Evolutionary conservation across 306 rosid species (phyloP).

Genomic region (Castanea crenata): DNA sequence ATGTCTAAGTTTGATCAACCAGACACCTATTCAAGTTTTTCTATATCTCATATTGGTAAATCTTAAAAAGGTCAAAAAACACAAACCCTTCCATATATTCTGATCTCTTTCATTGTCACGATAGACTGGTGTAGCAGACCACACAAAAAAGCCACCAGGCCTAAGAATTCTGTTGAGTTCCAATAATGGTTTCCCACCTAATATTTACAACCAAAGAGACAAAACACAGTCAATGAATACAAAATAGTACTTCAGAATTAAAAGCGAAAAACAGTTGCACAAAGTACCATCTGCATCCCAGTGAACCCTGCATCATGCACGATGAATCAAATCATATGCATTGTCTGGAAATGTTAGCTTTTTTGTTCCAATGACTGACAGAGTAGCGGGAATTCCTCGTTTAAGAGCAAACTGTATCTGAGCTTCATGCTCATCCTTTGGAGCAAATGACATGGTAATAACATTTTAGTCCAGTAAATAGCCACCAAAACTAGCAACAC

Average conservation of each 20-base stretch:
- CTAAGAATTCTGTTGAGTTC: constrained; percentile 94
- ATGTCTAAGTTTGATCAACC: constrained; percentile 14
- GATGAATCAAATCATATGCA: constrained; percentile 85
- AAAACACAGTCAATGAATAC: not conserved
- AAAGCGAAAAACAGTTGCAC: constrained; percentile 5
- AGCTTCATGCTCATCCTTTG: constrained; percentile 98
- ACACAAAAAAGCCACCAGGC: constrained; percentile 91
- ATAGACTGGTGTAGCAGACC: constrained; percentile 98
- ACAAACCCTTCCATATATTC: constrained; percentile 80
- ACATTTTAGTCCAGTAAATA: constrained; percentile 72
- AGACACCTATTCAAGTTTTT: not conserved
- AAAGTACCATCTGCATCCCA: constrained; percentile 90
- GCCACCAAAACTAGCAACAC: constrained; percentile 99
- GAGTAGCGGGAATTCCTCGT: constrained; percentile 94
- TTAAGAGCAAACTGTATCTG: constrained; percentile 98
- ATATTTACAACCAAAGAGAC: constrained; percentile 16
- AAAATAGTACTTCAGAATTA: not conserved
- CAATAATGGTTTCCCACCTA: constrained; percentile 85
- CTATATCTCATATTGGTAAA: not conserved
- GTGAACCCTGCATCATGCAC: constrained; percentile 90
- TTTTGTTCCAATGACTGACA: constrained; percentile 91
- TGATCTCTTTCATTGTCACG: constrained; percentile 66
- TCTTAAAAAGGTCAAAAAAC: not conserved
- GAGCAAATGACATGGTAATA: constrained; percentile 91
- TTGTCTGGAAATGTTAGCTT: constrained; percentile 69